phyloP scores from a whole-genome alignment of 305 asterid species.

The Plantago coronopus region DNA sequence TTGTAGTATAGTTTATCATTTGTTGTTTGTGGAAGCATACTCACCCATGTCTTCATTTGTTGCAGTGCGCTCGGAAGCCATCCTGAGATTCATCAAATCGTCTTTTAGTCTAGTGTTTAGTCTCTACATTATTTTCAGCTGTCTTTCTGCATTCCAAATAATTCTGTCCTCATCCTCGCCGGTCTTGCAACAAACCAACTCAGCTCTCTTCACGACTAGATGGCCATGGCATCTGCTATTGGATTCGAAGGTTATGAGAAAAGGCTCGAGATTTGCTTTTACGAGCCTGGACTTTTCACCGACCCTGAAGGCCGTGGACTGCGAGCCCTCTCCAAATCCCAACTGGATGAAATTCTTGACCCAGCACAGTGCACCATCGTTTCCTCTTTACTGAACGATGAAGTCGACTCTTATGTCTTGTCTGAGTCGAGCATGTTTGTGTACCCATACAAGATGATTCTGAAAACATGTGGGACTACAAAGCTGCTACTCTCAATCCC shows the following conservation, averaged over 20 bases:
- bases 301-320: constrained; percentile 54
- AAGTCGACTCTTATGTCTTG: constrained; percentile 75
- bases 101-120: constrained; percentile 24
- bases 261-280: constrained; percentile 74
- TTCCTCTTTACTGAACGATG: constrained; percentile 59
- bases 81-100: constrained; percentile 53
- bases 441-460: constrained; percentile 63
- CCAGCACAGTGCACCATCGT: constrained; percentile 91
- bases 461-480: constrained; percentile 87
- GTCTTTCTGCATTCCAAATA: constrained; percentile 1
- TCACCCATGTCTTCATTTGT: not conserved
- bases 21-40: not conserved
- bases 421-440: constrained; percentile 87
- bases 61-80: constrained; percentile 89
- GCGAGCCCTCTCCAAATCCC: constrained; percentile 52
- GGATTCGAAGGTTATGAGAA: constrained; percentile 91
- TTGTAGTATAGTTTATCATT: not conserved
- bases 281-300: constrained; percentile 48
- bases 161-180: constrained; percentile 33
- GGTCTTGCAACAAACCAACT: constrained; percentile 24
- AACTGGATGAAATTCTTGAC: constrained; percentile 65
- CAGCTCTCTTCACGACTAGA: constrained; percentile 29
- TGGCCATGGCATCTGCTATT: constrained; percentile 65
- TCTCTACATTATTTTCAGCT: constrained; percentile 4
- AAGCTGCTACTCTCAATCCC: constrained; percentile 78